A percentile compares a stretch with the other conserved stretches of the same genome.
Evolutionary conservation across 1,284 basidiomycete genomes (phyloP).

Genomic region (Ceratobasidium sp.): DNA sequence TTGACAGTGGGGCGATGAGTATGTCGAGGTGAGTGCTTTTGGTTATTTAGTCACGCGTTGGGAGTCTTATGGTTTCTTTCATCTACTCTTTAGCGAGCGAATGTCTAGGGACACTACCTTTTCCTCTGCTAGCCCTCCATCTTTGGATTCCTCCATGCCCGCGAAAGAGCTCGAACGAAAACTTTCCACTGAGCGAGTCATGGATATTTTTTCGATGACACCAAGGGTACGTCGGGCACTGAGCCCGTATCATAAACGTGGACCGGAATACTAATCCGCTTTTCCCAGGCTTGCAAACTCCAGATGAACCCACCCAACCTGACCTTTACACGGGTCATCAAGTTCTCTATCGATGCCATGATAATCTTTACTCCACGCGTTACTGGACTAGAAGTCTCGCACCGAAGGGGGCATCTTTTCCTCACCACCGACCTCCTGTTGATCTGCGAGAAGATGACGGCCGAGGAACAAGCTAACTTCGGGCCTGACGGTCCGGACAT

Average conservation of each 20-base stretch:
- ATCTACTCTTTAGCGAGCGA: slow-evolving; percentile 59
- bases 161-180: slow-evolving; percentile 83
- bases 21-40: slow-evolving; percentile 63
- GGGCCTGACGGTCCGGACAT: slow-evolving; percentile 74
- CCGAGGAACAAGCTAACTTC: slow-evolving; percentile 62
- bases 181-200: slow-evolving; percentile 79
- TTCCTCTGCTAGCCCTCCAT: slow-evolving; percentile 65
- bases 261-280: background rate
- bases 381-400: slow-evolving; percentile 76
- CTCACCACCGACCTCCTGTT: slow-evolving; percentile 93
- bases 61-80: background rate
- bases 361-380: slow-evolving; percentile 83
- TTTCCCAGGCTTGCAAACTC: slow-evolving; percentile 80
- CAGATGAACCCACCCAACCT: slow-evolving; percentile 88
- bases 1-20: slow-evolving; percentile 58
- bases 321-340: slow-evolving; percentile 82
- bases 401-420: slow-evolving; percentile 84
- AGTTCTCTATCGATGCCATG: slow-evolving; percentile 77
- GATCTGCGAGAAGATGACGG: slow-evolving; percentile 83
- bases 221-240: slow-evolving; percentile 73
- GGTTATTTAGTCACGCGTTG: background rate
- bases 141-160: slow-evolving; percentile 57
- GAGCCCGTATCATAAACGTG: background rate
- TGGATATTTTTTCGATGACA: slow-evolving; percentile 97
- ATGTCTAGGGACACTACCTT: slow-evolving; percentile 68